Evolutionary conservation across 371 early-diverging fungal genomes (phyloP), one percentile per base, ranked within the genome.

Genomic region (Lichtheimia ornata): DNA sequence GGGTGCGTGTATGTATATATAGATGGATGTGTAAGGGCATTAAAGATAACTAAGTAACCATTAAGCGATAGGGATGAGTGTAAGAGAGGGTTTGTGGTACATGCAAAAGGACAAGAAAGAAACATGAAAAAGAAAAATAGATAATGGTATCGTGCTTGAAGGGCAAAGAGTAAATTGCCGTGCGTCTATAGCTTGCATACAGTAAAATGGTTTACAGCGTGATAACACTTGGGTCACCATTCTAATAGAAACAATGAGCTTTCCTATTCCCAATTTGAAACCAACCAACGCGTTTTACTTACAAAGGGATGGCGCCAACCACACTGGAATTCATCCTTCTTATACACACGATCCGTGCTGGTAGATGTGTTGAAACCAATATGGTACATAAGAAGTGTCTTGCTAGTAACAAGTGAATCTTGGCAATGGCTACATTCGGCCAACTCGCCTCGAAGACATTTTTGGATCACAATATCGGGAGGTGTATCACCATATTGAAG

Each of bases 221-320:
- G 42, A 53, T 45, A 24, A 64, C 64, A 17, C 41, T 41, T 22
- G 64, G 64, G 41, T 64, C 64, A 14, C 64, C 64, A 22, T 64
- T 64, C 64, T 64, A 69, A 42, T 42, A 25, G 20, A 58, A 53
- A 50, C 24, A 42, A 27, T 18, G 44, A 27, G 41, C 17, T 51
- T n/a, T 22, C 28, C 28, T 24, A 17, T 28, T 28, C 17, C 50
- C 49, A 20, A 22, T 2, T 2, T 25, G 1, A 11, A 28, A 35
- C 2, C 13, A 49, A 17, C n/a, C 24, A 18, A 17, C 22, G 17
- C 24, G 24, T 1, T 13, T 1, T 13, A 79, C 84, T 84, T 83
- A 83, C 85, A 69, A 86, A 86, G 58, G 83, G 84, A 40, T 87
- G 84, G 50, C 87, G 74, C 87, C 87, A 87, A 5, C 84, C 84